Conservation (phyloP, 306 rosid genomes). For the Dryas octopetala region DNA sequence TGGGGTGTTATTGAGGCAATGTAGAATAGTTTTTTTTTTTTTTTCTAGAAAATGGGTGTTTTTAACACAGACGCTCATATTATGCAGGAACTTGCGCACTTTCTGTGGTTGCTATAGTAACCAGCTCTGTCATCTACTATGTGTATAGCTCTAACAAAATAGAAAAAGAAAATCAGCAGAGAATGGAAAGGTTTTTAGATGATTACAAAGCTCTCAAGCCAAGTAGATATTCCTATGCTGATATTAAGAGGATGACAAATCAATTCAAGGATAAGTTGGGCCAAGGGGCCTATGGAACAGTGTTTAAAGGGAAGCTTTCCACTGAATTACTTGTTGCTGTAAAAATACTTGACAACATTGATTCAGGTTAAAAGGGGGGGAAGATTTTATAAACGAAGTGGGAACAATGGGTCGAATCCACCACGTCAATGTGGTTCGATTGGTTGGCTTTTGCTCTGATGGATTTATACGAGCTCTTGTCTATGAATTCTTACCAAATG, state of each 20-base stretch:
- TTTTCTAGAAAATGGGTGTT: background rate
- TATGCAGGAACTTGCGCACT: constrained; percentile 25
- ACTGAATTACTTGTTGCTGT: background rate
- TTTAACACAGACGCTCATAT: background rate
- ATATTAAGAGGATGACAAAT: constrained; percentile 16
- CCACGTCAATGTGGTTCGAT: constrained; percentile 37
- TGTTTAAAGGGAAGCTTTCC: constrained; percentile 32
- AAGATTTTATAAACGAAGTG: constrained; percentile 20
- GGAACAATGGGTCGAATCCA: constrained; percentile 36
- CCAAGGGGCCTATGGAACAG: constrained; percentile 34
- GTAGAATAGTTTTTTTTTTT: background rate
- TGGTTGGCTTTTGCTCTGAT: constrained; percentile 44
- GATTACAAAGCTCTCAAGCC: constrained; percentile 42
- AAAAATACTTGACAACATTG: background rate
- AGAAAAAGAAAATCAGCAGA: constrained; percentile 23
- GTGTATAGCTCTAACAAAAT: constrained; percentile 8
- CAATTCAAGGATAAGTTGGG: constrained; percentile 32
- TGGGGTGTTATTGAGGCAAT: too few species aligned
- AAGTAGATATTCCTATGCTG: constrained; percentile 33
- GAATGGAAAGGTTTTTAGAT: constrained; percentile 29
- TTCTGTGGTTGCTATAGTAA: constrained; percentile 5
- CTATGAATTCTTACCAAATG: constrained; percentile 36
- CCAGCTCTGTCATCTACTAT: background rate
- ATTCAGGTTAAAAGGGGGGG: background rate
- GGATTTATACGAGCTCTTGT: constrained; percentile 33